phyloP scores from a whole-genome alignment of 192 early-diverging fungal species.

The Coemansia sp. region DNA sequence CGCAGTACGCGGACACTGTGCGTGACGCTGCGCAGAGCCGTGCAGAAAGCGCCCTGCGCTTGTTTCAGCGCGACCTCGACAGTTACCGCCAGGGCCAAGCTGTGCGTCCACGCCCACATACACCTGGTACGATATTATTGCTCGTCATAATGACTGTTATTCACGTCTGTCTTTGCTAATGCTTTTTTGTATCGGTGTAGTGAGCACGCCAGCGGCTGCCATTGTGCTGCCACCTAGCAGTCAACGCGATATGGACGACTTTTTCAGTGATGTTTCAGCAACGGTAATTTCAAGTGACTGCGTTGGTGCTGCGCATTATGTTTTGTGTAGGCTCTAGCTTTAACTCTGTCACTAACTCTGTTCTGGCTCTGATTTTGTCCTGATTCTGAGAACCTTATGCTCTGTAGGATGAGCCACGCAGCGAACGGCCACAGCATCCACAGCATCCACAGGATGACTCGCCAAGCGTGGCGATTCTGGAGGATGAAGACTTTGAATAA shows the following conservation, averaged over 20 bases:
- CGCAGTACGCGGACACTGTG: conserved; percentile 35
- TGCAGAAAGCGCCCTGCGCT: conserved; percentile 33
- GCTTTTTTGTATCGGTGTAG: conserved; percentile 2
- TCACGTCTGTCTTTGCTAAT: conserved; percentile 1
- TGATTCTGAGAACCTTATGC: neutral
- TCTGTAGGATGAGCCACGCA: conserved; percentile 1
- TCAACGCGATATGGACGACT: conserved; percentile 12
- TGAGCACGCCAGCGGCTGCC: conserved; percentile 10
- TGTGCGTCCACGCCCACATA: neutral
- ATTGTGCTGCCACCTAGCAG: conserved; percentile 16
- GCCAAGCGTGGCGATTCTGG: conserved; percentile 7
- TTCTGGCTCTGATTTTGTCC: neutral
- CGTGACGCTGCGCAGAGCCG: conserved; percentile 32
- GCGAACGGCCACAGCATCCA: neutral
- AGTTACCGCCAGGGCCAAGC: conserved; percentile 26
- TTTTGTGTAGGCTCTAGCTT: neutral
- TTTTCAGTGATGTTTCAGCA: conserved; percentile 3
- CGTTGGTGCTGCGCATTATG: neutral
- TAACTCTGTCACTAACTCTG: neutral
- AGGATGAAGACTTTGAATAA: conserved; percentile 9
- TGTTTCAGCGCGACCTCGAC: conserved; percentile 48
- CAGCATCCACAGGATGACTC: conserved; percentile 8
- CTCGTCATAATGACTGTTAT: neutral
- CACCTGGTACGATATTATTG: neutral
- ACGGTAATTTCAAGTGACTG: neutral